phyloP scores from a whole-genome alignment of 1,139 yeast species.

The Hyphopichia wangnamkhiaoensis region DNA sequence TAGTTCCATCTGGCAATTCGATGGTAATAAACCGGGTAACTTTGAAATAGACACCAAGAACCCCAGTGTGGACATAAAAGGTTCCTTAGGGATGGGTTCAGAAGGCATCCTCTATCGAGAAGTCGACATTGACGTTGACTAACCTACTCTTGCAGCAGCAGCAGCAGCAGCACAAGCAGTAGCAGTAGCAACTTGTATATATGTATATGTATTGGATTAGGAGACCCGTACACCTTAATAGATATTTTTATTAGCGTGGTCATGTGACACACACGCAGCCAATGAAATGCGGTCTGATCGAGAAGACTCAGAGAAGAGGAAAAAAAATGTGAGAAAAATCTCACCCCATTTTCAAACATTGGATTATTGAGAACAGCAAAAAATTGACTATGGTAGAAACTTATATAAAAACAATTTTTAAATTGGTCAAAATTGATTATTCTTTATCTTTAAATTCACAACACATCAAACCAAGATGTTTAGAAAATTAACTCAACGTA shows the following conservation, averaged over 20 bases:
- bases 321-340: slow-evolving; percentile 3
- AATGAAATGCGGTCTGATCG: slow-evolving; percentile 10
- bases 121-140: slow-evolving; percentile 38
- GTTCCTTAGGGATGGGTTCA: slow-evolving; percentile 57
- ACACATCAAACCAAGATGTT: slow-evolving; percentile 27
- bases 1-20: slow-evolving; percentile 56
- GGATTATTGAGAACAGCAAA: not conserved
- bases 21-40: slow-evolving; percentile 27
- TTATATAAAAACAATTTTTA: not conserved
- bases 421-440: not conserved
- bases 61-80: slow-evolving; percentile 53
- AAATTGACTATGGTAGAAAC: not conserved
- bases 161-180: too few species aligned
- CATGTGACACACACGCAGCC: slow-evolving; percentile 6
- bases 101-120: slow-evolving; percentile 67
- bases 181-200: not conserved
- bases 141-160: not conserved
- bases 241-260: not conserved
- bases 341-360: slow-evolving; percentile 9
- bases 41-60: slow-evolving; percentile 32
- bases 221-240: not conserved
- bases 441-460: not conserved
- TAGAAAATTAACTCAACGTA: slow-evolving; percentile 39
- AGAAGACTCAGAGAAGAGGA: too few species aligned
- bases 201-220: too few species aligned